Evolutionary conservation across 441 rosid genomes (phyloP), one percentile per base, ranked within the genome.

Genomic region (Syzygium malaccense): DNA sequence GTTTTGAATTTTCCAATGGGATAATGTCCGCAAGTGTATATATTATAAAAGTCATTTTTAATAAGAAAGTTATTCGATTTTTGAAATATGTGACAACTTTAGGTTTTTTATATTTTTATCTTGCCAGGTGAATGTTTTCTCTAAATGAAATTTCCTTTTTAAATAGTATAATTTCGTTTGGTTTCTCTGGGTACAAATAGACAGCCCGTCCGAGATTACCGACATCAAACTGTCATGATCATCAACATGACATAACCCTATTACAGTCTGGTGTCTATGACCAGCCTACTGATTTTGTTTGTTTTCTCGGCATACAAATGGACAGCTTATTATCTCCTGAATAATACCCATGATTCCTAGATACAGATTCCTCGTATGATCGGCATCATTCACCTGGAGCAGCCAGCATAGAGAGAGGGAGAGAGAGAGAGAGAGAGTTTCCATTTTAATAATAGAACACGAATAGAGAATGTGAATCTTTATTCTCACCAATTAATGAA

Each of bases 51-150:
- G 14, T 20, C 7, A 0, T 37, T 71, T 20, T 33, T 1, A 19
- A 68, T 9, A 19, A 68, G 3, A 68, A 33, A 0, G 2, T 66
- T 6, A 66, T 17, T 18, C 2, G 1, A 32, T 15, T 66, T 32
- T 66, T 2, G 32, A 17, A 17, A 0, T 7, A 64, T 0, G 15
- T 30, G 9, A 1, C 1, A 66, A 32, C 37, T 32, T 32, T 13
- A 32, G 19, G 2, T 37, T 71, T 0, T 3, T 71, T 20, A 19
- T 33, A 0, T 1, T 0, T 2, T 0, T 0, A 20, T 71, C 4
- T 0, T 1, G 4, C 0, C 0, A 9, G 4, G 37, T 0, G 4
- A 5, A 71, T 71, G 30, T 8, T 8, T 11, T 1, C 4, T 20
- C 14, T 11, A 19, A 71, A 37, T 26, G 2, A 58, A 58, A 10